These are phyloP conservation scores for Nakaseomyces sp. DNA, from an alignment of 1,139 yeast genomes.

Conservation along the genomic window DNA sequence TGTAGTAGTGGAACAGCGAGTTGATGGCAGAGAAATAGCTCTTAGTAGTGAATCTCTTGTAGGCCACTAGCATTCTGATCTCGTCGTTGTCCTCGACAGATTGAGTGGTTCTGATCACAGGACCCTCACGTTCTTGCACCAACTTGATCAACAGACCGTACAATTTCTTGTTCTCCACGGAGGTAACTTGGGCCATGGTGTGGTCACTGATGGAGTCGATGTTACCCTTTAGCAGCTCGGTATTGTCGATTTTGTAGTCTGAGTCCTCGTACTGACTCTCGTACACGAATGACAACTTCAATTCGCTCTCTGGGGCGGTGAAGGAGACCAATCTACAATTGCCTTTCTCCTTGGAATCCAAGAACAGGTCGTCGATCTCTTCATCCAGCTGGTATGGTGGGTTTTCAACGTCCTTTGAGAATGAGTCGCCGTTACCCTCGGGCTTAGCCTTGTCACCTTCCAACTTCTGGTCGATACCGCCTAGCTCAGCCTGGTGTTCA, in stretches of 20 bases:
- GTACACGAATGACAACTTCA: conserved; percentile 81
- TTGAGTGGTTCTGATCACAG: conserved; percentile 74
- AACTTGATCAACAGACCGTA: conserved; percentile 66
- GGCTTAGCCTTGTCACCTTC: conserved; percentile 3
- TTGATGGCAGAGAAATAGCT: conserved; percentile 84
- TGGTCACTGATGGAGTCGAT: conserved; percentile 66
- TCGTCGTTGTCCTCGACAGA: conserved; percentile 72
- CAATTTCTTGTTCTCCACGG: conserved; percentile 66
- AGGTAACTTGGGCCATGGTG: conserved; percentile 71
- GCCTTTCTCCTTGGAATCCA: conserved; percentile 38
- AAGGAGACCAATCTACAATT: conserved; percentile 77
- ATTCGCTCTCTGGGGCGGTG: conserved; percentile 54
- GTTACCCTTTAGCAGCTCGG: conserved; percentile 33
- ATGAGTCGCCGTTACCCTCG: background rate
- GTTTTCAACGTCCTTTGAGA: background rate
- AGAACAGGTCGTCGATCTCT: conserved; percentile 71
- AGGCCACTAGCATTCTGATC: conserved; percentile 82
- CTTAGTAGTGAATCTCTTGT: conserved; percentile 74
- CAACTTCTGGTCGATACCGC: conserved; percentile 1
- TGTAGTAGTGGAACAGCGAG: conserved; percentile 83
- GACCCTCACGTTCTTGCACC: conserved; percentile 76
- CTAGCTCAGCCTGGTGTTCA: background rate
- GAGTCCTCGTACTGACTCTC: conserved; percentile 48
- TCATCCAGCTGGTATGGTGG: conserved; percentile 44
- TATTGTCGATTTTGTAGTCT: conserved; percentile 34